These are phyloP conservation scores for Laguncularia racemosa DNA, from an alignment of 345 rosid genomes.

Conservation along the genomic window DNA sequence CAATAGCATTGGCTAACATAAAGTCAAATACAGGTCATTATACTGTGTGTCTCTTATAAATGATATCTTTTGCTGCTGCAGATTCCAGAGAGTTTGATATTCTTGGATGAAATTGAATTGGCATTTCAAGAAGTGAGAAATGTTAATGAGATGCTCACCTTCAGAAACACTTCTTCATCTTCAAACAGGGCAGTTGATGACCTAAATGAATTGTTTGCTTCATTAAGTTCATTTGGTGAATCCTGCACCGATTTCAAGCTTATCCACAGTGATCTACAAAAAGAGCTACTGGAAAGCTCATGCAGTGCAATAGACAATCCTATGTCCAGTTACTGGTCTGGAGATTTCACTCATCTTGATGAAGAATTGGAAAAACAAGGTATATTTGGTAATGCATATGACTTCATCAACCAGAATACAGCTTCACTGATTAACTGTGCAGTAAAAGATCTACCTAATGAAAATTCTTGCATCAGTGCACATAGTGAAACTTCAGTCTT, in stretches of 20 bases:
- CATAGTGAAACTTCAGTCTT: constrained; percentile 36
- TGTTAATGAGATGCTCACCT: constrained; percentile 14
- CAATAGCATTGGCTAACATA: not conserved
- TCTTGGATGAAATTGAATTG: constrained; percentile 46
- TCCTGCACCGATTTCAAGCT: constrained; percentile 29
- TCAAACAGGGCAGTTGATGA: constrained; percentile 33
- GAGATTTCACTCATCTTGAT: no score
- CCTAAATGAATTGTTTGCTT: constrained; percentile 51
- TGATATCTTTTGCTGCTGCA: constrained; percentile 22
- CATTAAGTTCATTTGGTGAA: constrained; percentile 25
- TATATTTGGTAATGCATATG: not conserved
- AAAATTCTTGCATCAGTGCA: constrained; percentile 27
- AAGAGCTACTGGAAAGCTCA: constrained; percentile 33
- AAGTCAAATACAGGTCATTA: not conserved
- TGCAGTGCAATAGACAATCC: constrained; percentile 13
- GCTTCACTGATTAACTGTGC: constrained; percentile 9
- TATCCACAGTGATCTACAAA: constrained; percentile 25
- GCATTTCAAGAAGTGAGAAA: constrained; percentile 28
- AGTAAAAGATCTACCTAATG: constrained; percentile 10
- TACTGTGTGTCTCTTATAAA: not conserved
- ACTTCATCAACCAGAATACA: constrained; percentile 7
- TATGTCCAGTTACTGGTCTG: no score
- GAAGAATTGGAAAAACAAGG: constrained; percentile 10
- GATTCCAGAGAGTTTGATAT: constrained; percentile 54
- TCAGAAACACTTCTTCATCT: constrained; percentile 19